Conservation (phyloP, 306 rosid genomes). For the Rosa multiflora region DNA sequence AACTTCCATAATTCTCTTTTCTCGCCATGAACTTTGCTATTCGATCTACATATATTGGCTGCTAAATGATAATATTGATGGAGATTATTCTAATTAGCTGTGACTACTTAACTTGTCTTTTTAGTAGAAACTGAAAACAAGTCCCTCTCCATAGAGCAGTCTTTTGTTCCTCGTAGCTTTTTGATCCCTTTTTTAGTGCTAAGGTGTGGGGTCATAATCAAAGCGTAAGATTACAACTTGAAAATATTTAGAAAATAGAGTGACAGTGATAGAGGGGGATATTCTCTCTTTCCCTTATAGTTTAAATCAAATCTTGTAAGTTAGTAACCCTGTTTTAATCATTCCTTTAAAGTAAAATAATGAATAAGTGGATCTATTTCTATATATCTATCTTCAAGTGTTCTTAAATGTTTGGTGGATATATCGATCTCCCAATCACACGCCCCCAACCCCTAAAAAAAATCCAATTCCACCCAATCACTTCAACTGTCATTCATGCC, state of each 20-base stretch:
- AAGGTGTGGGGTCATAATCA: slow-evolving; percentile 11
- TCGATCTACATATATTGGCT: background rate
- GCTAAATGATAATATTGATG: background rate
- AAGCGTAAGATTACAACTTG: background rate
- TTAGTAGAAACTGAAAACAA: slow-evolving; percentile 2
- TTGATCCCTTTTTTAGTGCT: slow-evolving; percentile 1
- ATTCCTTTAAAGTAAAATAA: background rate
- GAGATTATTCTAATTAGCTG: background rate
- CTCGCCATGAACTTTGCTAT: background rate
- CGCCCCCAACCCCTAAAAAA: too few species aligned
- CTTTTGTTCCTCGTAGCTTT: slow-evolving; percentile 1
- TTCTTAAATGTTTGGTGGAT: background rate
- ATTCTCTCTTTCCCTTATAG: background rate
- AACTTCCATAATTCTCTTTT: background rate
- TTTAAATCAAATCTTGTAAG: background rate
- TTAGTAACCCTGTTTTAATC: slow-evolving; percentile 1
- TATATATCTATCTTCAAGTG: background rate
- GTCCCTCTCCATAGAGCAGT: background rate
- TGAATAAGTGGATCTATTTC: background rate
- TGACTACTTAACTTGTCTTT: background rate
- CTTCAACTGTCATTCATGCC: too few species aligned
- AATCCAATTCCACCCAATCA: too few species aligned
- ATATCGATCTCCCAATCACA: background rate
- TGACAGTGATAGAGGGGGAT: background rate
- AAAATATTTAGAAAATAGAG: background rate